Evolutionary conservation across 352 stramenopile species (phyloP), one percentile per base, ranked within the genome.

Genomic region (Blastocystis sp.): DNA sequence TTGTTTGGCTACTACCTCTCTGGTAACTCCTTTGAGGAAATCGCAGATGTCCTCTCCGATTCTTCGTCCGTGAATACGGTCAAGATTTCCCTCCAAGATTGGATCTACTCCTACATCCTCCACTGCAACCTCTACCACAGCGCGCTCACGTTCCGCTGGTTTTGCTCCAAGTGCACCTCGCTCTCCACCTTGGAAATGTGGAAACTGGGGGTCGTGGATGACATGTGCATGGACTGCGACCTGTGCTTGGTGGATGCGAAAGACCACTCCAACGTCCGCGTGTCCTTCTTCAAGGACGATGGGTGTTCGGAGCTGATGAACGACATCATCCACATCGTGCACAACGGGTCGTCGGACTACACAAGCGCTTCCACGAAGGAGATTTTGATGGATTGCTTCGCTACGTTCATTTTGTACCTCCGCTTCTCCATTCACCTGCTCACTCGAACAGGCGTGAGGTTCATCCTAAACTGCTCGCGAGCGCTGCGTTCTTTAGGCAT

Each of bases 31-130:
- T 69, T 45, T 30, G 41, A 85, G 39, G 16, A 37, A 16, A 16
- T 73, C n/a, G 30, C 30, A 26, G 47, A 16, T 20, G 20, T 73
- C n/a, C 47, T 43, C 20, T 73, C 63, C 63, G 41, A 30, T 20
- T 26, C 37, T 24, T 34, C 39, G 9, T 5, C 39, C 37, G 13
- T 8, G 9, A 30, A 68, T 45, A 13, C 50, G 16, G 6, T 68
- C 45, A 20, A 30, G 3, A 30, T 66, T 9, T 85, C 73, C 18
- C 73, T 85, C 34, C 43, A 85, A 45, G 73, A 85, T 37, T 85
- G 73, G 73, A 37, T 85, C 16, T 69, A 68, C 41, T 41, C 34
- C 13, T 85, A 85, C 55, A 59, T 85, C 41, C 73, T 39, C 34
- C 73, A 65, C 53, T 85, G 73, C 56, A 65, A 65, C 1, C 4